Evolutionary conservation across 2,329 filamentous ascomycete species (phyloP).

Genomic region (Clarireedia paspali): DNA sequence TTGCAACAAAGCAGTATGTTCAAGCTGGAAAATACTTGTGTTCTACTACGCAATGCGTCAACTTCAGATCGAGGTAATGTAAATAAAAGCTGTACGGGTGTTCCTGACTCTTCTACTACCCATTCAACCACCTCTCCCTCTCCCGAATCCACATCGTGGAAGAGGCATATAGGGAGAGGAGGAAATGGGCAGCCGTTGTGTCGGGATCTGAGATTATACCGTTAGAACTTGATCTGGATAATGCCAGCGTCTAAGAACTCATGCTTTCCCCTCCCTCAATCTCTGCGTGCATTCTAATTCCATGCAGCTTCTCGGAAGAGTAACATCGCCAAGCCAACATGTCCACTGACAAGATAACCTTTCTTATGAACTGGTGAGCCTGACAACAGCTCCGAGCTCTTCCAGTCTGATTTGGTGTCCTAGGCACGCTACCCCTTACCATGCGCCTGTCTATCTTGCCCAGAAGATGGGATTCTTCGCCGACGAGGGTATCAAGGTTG

Average conservation of each 20-base stretch:
- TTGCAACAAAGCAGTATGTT: conserved; percentile 20
- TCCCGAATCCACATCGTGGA: neutral
- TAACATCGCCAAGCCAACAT: conserved; percentile 35
- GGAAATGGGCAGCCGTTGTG: conserved; percentile 15
- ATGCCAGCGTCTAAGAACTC: conserved; percentile 73
- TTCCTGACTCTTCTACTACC: conserved; percentile 11
- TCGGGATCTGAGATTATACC: conserved; percentile 67
- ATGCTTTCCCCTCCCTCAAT: conserved; percentile 49
- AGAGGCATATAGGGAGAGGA: neutral
- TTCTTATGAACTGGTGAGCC: conserved; percentile 71
- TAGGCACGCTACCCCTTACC: conserved; percentile 77
- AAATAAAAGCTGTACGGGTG: conserved; percentile 22
- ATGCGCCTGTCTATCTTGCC: conserved; percentile 69
- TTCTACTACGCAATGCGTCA: conserved; percentile 15
- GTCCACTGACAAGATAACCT: conserved; percentile 80
- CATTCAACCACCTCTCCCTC: neutral
- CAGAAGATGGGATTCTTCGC: conserved; percentile 69
- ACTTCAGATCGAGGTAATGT: conserved; percentile 22
- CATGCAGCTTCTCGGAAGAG: neutral
- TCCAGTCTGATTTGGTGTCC: neutral
- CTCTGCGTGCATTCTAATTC: conserved; percentile 37
- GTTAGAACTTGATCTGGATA: conserved; percentile 77
- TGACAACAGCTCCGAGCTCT: neutral
- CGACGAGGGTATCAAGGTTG: conserved; percentile 70
- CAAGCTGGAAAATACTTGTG: conserved; percentile 6